phyloP scores from a whole-genome alignment of 352 stramenopile species.

The Pythium rishiriense region DNA sequence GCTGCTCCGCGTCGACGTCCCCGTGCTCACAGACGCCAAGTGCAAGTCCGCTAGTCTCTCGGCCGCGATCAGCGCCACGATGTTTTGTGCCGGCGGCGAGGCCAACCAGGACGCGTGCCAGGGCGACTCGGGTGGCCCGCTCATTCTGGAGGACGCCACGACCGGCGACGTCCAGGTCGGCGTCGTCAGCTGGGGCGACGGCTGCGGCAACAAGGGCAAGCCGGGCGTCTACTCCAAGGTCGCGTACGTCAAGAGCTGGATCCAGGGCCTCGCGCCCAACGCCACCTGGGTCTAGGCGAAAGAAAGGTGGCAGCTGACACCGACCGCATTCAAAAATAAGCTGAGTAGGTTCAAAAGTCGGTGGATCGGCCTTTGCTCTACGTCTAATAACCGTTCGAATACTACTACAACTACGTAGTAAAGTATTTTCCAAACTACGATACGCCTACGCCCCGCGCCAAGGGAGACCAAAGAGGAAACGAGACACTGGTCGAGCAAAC shows the following conservation, averaged over 20 bases:
- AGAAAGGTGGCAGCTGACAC: no score
- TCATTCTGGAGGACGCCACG: not conserved
- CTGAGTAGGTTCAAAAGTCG: no score
- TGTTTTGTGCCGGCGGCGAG: conserved; percentile 1
- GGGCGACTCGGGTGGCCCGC: conserved; percentile 25
- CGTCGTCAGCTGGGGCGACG: conserved; percentile 33
- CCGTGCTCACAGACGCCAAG: not conserved
- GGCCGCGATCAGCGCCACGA: conserved; percentile 1
- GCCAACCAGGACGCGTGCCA: conserved; percentile 19
- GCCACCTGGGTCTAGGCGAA: no score
- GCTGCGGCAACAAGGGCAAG: conserved; percentile 25
- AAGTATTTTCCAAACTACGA: no score
- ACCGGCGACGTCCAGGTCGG: conserved; percentile 24
- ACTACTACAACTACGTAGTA: no score
- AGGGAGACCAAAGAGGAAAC: no score
- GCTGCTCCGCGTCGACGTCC: not conserved
- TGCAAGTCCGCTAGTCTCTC: not conserved
- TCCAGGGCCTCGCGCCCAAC: conserved; percentile 6
- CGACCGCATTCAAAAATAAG: no score
- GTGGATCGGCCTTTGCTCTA: no score
- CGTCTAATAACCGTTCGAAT: no score
- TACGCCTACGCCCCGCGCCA: no score
- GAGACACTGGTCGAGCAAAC: no score
- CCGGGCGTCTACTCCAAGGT: conserved; percentile 37
- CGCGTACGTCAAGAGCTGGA: conserved; percentile 19